Percentiles rank a stretch among this genome's conserved stretches.
Evolutionary conservation across 768 basidiomycete species (phyloP).

Genomic region (Mycena vitilis): DNA sequence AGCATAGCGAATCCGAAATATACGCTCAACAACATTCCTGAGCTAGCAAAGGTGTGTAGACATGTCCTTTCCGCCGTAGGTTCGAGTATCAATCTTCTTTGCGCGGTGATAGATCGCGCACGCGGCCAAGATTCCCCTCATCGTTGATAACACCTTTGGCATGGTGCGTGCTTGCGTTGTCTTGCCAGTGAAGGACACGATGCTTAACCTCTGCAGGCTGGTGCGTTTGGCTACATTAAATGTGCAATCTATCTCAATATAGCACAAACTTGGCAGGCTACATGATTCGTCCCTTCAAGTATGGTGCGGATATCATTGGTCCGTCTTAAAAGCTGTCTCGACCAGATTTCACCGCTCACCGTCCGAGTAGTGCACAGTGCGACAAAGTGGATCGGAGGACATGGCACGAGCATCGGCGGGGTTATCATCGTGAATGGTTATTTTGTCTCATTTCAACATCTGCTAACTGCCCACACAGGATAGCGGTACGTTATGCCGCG

Average conservation of each 20-base stretch:
- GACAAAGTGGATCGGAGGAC: constrained; percentile 89
- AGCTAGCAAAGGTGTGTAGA: constrained; percentile 69
- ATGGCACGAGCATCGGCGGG: constrained; percentile 84
- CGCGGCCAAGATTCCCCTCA: constrained; percentile 75
- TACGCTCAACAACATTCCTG: constrained; percentile 72
- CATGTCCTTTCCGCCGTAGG: neutral
- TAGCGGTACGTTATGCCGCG: neutral
- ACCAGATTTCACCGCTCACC: neutral
- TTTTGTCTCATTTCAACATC: neutral
- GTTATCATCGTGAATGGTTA: constrained; percentile 64
- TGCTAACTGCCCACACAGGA: neutral
- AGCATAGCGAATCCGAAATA: constrained; percentile 86
- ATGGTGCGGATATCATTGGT: constrained; percentile 84
- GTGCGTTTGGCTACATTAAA: constrained; percentile 40
- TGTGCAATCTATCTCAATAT: neutral
- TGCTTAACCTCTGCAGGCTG: constrained; percentile 50
- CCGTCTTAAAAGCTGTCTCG: constrained; percentile 21
- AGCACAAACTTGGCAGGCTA: constrained; percentile 52
- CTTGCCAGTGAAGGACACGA: neutral
- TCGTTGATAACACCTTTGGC: constrained; percentile 86
- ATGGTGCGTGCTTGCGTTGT: constrained; percentile 68
- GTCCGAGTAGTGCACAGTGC: constrained; percentile 70
- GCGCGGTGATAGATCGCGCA: constrained; percentile 67
- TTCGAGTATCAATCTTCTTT: neutral
- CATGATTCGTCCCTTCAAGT: constrained; percentile 74